These are phyloP conservation scores for Exophiala sideris DNA, from an alignment of 2,329 filamentous ascomycete species.

Conservation along the genomic window DNA sequence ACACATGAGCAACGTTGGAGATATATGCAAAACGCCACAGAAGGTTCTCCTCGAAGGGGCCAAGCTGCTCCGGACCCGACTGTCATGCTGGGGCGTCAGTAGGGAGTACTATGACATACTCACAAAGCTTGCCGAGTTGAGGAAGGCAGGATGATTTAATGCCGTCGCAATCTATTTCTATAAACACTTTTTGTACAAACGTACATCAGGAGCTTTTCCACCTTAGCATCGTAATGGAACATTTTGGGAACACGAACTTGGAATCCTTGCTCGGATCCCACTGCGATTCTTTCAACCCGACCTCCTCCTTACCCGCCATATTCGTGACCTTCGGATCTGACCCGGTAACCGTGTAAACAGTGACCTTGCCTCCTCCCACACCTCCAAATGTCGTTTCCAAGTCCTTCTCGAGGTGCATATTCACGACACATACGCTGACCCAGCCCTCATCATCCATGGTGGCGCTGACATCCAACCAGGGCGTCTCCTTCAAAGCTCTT, in stretches of 20 bases:
- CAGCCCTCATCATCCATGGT: constrained; percentile 52
- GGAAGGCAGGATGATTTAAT: constrained; percentile 16
- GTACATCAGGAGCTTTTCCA: constrained; percentile 42
- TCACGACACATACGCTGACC: constrained; percentile 68
- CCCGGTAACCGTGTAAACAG: constrained; percentile 63
- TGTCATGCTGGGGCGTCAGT: constrained; percentile 37
- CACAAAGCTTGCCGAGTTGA: constrained; percentile 32
- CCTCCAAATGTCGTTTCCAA: constrained; percentile 45
- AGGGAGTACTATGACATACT: constrained; percentile 34
- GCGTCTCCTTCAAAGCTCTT: constrained; percentile 57
- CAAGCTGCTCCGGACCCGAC: constrained; percentile 21
- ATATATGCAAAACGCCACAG: constrained; percentile 31
- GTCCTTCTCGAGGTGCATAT: constrained; percentile 61
- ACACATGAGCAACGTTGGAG: constrained; percentile 52
- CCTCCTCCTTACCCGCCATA: constrained; percentile 59
- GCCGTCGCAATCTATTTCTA: too few relatives aligned
- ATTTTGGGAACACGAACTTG: constrained; percentile 64
- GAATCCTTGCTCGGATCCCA: constrained; percentile 59
- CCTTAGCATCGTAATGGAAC: constrained; percentile 66
- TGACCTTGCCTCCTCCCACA: constrained; percentile 48
- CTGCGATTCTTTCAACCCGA: constrained; percentile 56
- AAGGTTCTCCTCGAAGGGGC: constrained; percentile 26
- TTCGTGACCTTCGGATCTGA: constrained; percentile 58
- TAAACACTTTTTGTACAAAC: too few relatives aligned
- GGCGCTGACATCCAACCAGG: constrained; percentile 52